Evolutionary conservation across 2,329 filamentous ascomycete species (phyloP).

Genomic region (Trichoderma harzianum): DNA sequence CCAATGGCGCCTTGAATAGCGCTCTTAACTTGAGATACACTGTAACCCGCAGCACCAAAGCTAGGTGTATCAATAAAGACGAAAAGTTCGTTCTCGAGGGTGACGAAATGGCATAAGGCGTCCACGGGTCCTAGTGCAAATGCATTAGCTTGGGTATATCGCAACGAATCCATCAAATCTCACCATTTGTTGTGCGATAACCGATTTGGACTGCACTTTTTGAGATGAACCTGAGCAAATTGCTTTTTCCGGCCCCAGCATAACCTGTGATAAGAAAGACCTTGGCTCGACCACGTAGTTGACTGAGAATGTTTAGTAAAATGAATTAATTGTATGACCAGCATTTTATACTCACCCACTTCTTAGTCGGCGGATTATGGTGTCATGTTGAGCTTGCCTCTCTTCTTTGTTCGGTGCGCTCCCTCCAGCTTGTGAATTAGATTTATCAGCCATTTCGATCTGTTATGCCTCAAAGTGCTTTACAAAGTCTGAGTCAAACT

Average conservation of each 20-base stretch:
- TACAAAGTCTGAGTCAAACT: background rate
- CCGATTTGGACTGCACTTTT: background rate
- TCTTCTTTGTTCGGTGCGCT: background rate
- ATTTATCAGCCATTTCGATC: background rate
- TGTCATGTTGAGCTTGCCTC: background rate
- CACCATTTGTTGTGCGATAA: background rate
- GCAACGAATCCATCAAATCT: background rate
- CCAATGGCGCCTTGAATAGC: background rate
- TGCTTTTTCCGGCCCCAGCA: background rate
- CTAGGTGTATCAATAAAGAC: background rate
- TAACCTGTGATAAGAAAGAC: background rate
- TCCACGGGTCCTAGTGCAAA: background rate
- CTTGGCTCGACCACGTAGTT: background rate
- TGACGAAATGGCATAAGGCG: background rate
- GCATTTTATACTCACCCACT: background rate
- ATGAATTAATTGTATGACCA: background rate
- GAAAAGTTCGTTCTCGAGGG: background rate
- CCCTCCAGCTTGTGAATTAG: background rate
- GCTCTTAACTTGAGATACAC: background rate
- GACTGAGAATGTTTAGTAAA: background rate
- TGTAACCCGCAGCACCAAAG: background rate
- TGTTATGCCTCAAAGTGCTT: background rate
- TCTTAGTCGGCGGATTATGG: background rate
- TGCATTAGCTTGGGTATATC: background rate
- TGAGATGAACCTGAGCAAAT: background rate